Percentiles rank a stretch among this genome's conserved stretches.
Evolutionary conservation across 768 basidiomycete species (phyloP).

Genomic region (Candolleomyces efflorescens): DNA sequence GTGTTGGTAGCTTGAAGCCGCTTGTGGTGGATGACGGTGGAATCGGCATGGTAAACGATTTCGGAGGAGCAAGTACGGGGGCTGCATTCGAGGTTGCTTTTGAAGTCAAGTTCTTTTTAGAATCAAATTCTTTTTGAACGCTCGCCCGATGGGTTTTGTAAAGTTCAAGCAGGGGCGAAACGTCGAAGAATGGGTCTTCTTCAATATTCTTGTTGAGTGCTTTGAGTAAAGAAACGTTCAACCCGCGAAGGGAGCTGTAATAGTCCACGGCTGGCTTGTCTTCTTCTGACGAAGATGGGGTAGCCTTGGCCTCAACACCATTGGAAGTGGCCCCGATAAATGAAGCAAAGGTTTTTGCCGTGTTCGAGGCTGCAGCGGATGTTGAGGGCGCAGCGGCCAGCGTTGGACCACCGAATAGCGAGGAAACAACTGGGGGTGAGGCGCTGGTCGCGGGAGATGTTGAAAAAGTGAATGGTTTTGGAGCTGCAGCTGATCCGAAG

Average conservation of each 20-base stretch:
- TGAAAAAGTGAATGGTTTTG: conserved; percentile 15
- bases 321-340: conserved; percentile 27
- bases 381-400: conserved; percentile 9
- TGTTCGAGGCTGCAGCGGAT: conserved; percentile 32
- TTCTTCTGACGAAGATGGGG: conserved; percentile 13
- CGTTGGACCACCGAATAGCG: conserved; percentile 5
- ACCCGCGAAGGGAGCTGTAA: conserved; percentile 67
- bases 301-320: conserved; percentile 1
- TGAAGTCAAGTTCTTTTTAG: conserved; percentile 8
- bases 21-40: not conserved
- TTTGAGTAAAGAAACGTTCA: conserved; percentile 64
- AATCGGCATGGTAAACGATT: conserved; percentile 24
- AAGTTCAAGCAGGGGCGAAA: conserved; percentile 48
- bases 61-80: conserved; percentile 9
- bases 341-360: conserved; percentile 51
- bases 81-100: conserved; percentile 2
- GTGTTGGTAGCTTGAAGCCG: conserved; percentile 15
- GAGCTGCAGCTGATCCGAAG: conserved; percentile 42
- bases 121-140: conserved; percentile 54
- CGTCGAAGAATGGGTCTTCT: conserved; percentile 66
- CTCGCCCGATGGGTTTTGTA: conserved; percentile 55
- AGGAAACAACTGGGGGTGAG: conserved; percentile 7
- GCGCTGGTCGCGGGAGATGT: conserved; percentile 8
- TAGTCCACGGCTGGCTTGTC: conserved; percentile 43
- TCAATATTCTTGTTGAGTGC: conserved; percentile 55